A percentile compares a stretch with the other conserved stretches of the same genome.
phyloP scores from a whole-genome alignment of 306 rosid genomes.

The Pyrus pyrifolia region DNA sequence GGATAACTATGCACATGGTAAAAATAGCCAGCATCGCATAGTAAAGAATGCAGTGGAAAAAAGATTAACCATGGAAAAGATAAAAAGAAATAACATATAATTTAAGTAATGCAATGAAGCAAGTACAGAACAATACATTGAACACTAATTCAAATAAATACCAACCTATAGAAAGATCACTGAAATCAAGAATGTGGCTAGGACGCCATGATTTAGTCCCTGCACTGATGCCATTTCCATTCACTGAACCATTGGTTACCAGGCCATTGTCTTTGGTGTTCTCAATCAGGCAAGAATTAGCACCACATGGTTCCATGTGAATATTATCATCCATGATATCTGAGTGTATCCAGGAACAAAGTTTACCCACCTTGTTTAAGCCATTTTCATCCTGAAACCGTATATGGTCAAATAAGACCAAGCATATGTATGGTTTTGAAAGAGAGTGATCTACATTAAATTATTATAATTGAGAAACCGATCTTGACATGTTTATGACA shows the following conservation, averaged over 20 bases:
- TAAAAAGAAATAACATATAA: neutral
- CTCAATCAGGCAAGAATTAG: conserved; percentile 29
- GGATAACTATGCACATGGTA: neutral
- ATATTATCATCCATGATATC: conserved; percentile 95
- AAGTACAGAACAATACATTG: neutral
- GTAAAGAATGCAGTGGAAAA: neutral
- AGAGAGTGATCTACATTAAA: neutral
- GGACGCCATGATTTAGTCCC: conserved; percentile 64
- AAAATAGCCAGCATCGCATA: neutral
- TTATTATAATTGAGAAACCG: neutral
- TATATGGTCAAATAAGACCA: neutral
- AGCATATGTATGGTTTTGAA: neutral
- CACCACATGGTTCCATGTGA: conserved; percentile 59
- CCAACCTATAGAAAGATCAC: conserved; percentile 83
- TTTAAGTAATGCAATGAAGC: neutral
- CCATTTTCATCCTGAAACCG: conserved; percentile 54
- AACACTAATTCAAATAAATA: conserved; percentile 16
- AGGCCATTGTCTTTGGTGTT: conserved; percentile 21
- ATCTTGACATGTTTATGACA: neutral
- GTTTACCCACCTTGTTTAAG: conserved; percentile 34
- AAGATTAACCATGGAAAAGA: neutral
- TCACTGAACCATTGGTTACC: conserved; percentile 23
- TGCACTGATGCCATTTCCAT: conserved; percentile 27
- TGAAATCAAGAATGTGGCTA: conserved; percentile 86
- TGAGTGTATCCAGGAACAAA: conserved; percentile 79